Base-by-base conservation (phyloP, 805 yeast species). In the Kuraishia floccosa region DNA sequence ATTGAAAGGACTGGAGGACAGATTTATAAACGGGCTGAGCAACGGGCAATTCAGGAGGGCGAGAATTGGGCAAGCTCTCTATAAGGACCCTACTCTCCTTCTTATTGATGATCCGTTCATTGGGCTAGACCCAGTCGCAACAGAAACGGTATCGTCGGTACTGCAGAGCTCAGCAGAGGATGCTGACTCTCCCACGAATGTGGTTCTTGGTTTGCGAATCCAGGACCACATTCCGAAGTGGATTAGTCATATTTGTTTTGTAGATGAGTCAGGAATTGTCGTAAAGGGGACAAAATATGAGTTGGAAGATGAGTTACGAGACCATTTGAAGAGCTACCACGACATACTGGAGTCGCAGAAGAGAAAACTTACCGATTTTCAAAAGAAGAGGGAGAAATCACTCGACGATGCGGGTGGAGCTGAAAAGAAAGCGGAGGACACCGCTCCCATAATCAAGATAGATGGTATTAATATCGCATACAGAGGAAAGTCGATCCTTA, bases 1-100 rank as follows among this genome's bases (percentile, higher is more conserved):
- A 30, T 57, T 89, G 36, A 52, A 49, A 5, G 75, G 69, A 0
- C 51, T 86, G 29, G 61, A 71, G 32, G 64, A 72, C 33, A 69
- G 84, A 36, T 89, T 94, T 85, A 72, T 82, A 21, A 83, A 84
- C 50, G 82, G 89, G 0, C 58, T 91, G 27, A 82, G 94, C 50
- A 91, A 91, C 51, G 98, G 98, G 1, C 98, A 91, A 52, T 75
- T 82, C 50, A 65, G 98, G 42, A 63, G 98, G 30, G 94, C 96
- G 0, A 65, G 96, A 37, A 56, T 91, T 17, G 97, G 96, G 0
- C 67, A 70, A 37, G 74, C 86, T 0, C 43, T 91, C 26, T 63
- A 84, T 33, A 59, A 62, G 27, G 57, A 68, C 21, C 94, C 96
- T 0, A 58, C 62, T 27, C 40, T 86, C 19, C 54, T 86, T 32